phyloP scores from a whole-genome alignment of 2,329 filamentous ascomycete species.

The Aspergillus pseudonomiae region DNA sequence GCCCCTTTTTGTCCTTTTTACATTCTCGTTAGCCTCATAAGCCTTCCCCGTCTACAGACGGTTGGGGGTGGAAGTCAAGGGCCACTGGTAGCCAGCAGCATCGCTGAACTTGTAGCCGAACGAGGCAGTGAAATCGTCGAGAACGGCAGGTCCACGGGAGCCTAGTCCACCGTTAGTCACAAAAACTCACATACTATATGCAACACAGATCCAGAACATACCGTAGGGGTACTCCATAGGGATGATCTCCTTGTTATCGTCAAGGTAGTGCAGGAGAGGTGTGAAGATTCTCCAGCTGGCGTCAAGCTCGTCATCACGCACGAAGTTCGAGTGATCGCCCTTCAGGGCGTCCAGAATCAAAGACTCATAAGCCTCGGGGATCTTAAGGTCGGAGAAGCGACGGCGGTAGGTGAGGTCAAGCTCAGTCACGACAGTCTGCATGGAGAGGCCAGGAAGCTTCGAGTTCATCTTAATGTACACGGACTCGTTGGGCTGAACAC shows the following conservation, averaged over 20 bases:
- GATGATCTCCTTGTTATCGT: constrained; percentile 98
- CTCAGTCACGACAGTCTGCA: constrained; percentile 99
- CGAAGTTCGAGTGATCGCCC: constrained; percentile 99
- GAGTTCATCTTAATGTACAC: constrained; percentile 99
- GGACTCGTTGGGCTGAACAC: constrained; percentile 98
- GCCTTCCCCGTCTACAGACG: constrained; percentile 67
- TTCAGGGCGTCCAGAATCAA: constrained; percentile 96
- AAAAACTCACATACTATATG: neutral
- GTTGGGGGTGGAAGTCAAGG: constrained; percentile 74
- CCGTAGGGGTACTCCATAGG: constrained; percentile 99
- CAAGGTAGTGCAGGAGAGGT: constrained; percentile 94
- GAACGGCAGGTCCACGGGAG: constrained; percentile 90
- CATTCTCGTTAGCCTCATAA: constrained; percentile 8
- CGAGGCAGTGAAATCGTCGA: constrained; percentile 96
- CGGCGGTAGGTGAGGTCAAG: constrained; percentile 97
- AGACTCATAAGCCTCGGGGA: constrained; percentile 98
- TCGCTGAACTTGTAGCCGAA: constrained; percentile 99
- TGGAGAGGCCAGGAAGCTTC: constrained; percentile 95
- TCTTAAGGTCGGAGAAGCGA: constrained; percentile 98
- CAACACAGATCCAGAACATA: constrained; percentile 52
- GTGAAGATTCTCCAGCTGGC: constrained; percentile 99
- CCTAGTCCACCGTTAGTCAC: constrained; percentile 56
- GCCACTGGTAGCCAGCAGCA: constrained; percentile 94
- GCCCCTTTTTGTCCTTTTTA: constrained; percentile 15
- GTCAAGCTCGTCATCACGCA: constrained; percentile 93